Conservation (phyloP, 768 basidiomycete genomes). For the Amanita pallidorosea region DNA sequence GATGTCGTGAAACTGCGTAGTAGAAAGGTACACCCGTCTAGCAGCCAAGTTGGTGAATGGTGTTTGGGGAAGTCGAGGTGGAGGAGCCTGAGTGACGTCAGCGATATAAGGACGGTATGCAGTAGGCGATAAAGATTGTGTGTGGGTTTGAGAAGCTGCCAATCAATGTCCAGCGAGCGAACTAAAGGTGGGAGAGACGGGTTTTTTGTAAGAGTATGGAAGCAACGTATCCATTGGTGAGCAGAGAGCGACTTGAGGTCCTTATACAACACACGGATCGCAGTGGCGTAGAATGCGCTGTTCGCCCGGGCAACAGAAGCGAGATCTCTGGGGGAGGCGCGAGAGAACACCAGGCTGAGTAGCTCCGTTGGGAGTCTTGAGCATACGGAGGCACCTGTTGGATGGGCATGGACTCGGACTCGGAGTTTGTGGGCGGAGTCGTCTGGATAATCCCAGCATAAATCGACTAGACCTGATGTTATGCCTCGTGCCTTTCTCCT, state of each 20-base stretch:
- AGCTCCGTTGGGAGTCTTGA: slow-evolving; percentile 21
- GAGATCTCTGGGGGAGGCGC: slow-evolving; percentile 13
- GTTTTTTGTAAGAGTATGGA: slow-evolving; percentile 28
- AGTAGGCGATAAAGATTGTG: slow-evolving; percentile 40
- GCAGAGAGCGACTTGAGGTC: slow-evolving; percentile 23
- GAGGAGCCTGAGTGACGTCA: slow-evolving; percentile 29
- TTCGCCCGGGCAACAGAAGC: slow-evolving; percentile 14
- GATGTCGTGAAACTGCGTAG: slow-evolving; percentile 44
- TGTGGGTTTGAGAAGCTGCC: slow-evolving; percentile 25
- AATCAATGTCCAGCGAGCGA: slow-evolving; percentile 35
- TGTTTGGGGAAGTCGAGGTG: slow-evolving; percentile 37
- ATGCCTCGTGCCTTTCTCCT: background rate
- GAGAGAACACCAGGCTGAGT: slow-evolving; percentile 17
- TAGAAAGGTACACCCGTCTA: slow-evolving; percentile 30
- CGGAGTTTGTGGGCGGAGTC: background rate
- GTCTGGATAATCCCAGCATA: background rate
- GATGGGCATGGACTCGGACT: background rate
- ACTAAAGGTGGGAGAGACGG: slow-evolving; percentile 28
- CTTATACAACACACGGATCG: slow-evolving; percentile 19
- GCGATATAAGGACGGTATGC: slow-evolving; percentile 26
- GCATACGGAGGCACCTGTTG: background rate
- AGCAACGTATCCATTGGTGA: slow-evolving; percentile 20
- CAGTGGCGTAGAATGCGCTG: slow-evolving; percentile 17
- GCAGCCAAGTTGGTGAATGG: slow-evolving; percentile 36
- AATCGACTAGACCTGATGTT: background rate